A percentile compares a stretch with the other conserved stretches of the same genome.
Conservation (phyloP, 306 rosid genomes). For the Trichosanthes truncata region DNA sequence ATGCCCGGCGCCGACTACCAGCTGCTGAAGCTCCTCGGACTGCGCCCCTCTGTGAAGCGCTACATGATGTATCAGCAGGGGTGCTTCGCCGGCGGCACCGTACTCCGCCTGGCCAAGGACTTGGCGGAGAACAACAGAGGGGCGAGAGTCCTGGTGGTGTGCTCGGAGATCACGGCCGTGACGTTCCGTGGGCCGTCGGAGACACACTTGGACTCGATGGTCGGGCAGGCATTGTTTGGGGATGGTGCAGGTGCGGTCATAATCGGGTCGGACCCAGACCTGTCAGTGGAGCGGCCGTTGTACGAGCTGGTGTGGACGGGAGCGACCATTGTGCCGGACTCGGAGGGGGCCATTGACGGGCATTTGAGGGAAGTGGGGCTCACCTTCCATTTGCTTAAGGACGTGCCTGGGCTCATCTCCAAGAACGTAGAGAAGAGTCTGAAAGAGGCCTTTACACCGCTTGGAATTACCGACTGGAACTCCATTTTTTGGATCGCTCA, state of each 20-base stretch:
- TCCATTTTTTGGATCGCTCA: constrained; percentile 50
- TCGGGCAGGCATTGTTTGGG: constrained; percentile 50
- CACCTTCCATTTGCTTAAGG: constrained; percentile 39
- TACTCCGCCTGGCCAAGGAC: constrained; percentile 54
- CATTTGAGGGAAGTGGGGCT: constrained; percentile 49
- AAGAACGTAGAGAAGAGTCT: constrained; percentile 44
- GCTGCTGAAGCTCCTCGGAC: constrained; percentile 46
- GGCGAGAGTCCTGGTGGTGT: constrained; percentile 44
- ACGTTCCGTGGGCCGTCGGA: constrained; percentile 58
- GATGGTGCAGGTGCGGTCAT: constrained; percentile 44
- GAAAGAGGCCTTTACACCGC: constrained; percentile 31
- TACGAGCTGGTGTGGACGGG: constrained; percentile 35
- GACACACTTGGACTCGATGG: constrained; percentile 37
- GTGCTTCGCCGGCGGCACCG: constrained; percentile 57
- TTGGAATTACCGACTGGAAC: constrained; percentile 50
- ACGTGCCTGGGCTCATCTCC: constrained; percentile 48
- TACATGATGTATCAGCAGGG: constrained; percentile 66
- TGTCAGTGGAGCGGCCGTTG: constrained; percentile 19
- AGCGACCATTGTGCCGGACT: constrained; percentile 41
- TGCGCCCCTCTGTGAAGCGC: constrained; percentile 46
- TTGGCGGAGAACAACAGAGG: constrained; percentile 52
- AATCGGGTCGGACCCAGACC: constrained; percentile 38
- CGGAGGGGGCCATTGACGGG: constrained; percentile 45
- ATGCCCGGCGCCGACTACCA: constrained; percentile 62
- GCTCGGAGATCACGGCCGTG: constrained; percentile 57